Conservation (phyloP, 1,284 basidiomycete genomes). For the Filobasidium uniguttulatum region DNA sequence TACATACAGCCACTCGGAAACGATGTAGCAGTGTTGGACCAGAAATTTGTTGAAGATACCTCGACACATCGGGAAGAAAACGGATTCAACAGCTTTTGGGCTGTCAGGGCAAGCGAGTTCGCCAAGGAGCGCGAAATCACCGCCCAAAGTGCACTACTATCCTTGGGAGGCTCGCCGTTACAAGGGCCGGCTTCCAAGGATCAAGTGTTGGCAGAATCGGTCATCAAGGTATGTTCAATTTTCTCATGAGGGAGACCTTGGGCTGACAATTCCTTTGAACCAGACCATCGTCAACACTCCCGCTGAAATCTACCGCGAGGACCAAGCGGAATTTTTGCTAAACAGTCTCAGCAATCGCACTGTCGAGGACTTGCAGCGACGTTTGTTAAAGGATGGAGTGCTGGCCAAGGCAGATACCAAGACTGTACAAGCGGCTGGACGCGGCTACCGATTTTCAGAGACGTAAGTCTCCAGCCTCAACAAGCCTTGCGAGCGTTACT, state of each 20-base stretch:
- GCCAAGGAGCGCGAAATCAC: constrained; percentile 3
- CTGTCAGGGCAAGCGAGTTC: constrained; percentile 1
- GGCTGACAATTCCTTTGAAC: not conserved
- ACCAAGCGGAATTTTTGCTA: constrained; percentile 5
- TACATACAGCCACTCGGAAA: not conserved
- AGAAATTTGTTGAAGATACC: not conserved
- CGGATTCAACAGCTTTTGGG: not conserved
- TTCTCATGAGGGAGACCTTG: too few species aligned
- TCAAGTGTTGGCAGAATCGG: constrained; percentile 3
- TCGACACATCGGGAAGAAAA: not conserved
- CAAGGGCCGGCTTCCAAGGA: not conserved
- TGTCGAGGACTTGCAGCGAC: constrained; percentile 1
- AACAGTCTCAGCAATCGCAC: not conserved
- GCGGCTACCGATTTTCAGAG: not conserved
- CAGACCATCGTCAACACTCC: constrained; percentile 8
- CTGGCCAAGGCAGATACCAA: not conserved
- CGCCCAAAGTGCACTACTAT: not conserved
- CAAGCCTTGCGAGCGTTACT: too few species aligned
- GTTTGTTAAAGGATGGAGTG: constrained; percentile 1
- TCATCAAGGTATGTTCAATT: constrained; percentile 4
- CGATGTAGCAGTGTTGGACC: constrained; percentile 2
- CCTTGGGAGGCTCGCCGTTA: not conserved
- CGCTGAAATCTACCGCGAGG: not conserved
- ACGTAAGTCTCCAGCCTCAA: too few species aligned
- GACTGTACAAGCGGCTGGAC: not conserved